phyloP scores from a whole-genome alignment of 345 rosid species.

The Heritiera littoralis region DNA sequence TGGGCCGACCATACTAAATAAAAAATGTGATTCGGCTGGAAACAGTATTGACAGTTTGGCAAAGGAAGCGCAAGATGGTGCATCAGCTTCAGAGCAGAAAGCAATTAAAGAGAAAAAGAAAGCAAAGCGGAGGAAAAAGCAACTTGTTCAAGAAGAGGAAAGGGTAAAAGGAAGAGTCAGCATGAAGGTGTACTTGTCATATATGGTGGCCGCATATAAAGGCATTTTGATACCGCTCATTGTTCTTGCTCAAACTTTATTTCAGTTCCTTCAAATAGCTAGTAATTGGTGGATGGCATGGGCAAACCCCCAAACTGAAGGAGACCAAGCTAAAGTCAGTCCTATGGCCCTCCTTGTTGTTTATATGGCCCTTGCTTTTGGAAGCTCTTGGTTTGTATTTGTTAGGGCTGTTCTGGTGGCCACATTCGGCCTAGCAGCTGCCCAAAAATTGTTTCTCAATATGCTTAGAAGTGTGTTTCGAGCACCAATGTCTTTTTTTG shows the following conservation, averaged over 20 bases:
- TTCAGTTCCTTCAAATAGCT: conserved; percentile 98
- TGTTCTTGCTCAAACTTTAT: conserved; percentile 78
- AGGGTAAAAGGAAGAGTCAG: conserved; percentile 92
- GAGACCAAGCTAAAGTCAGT: conserved; percentile 76
- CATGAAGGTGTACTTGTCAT: conserved; percentile 96
- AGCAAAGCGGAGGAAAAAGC: conserved; percentile 88
- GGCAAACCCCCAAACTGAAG: conserved; percentile 99
- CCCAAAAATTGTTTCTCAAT: conserved; percentile 86
- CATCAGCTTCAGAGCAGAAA: conserved; percentile 75
- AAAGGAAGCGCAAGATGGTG: conserved; percentile 86
- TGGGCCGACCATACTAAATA: conserved; percentile 37
- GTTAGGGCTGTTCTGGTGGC: conserved; percentile 97
- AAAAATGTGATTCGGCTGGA: conserved; percentile 57
- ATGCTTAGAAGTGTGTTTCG: conserved; percentile 95
- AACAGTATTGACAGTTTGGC: conserved; percentile 66
- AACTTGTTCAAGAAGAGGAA: conserved; percentile 99
- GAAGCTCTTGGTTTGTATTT: conserved; percentile 96
- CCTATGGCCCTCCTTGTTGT: conserved; percentile 83
- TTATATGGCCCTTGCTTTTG: conserved; percentile 96
- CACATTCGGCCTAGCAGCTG: conserved; percentile 95
- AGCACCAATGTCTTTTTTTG: conserved; percentile 99
- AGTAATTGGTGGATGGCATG: conserved; percentile 99
- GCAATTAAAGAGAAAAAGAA: conserved; percentile 79
- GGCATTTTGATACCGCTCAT: conserved; percentile 89
- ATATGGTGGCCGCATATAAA: conserved; percentile 97